Percentiles rank a stretch among this genome's conserved stretches.
Evolutionary conservation across 2,329 filamentous ascomycete species (phyloP).

Genomic region (Trichoderma polysporum): DNA sequence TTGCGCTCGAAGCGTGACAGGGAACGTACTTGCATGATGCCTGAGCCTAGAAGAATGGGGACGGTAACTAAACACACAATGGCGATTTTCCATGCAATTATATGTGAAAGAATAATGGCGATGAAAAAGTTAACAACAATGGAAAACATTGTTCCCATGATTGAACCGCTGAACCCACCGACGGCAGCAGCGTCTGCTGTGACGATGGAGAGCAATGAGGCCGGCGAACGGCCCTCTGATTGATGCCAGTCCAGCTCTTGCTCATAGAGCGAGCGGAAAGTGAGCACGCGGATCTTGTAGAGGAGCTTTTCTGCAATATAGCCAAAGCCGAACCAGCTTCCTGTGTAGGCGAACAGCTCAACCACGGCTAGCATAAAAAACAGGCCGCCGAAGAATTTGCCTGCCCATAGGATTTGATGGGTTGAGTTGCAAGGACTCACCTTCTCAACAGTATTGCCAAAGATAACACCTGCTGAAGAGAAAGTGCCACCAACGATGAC

Average conservation of each 20-base stretch:
- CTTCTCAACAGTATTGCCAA: slow-evolving; percentile 42
- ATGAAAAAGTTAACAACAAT: slow-evolving; percentile 67
- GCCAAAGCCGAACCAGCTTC: slow-evolving; percentile 53
- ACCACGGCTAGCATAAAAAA: slow-evolving; percentile 54
- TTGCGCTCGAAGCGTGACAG: slow-evolving; percentile 62
- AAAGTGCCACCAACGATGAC: slow-evolving; percentile 57
- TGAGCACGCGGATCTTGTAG: slow-evolving; percentile 61
- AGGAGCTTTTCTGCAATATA: slow-evolving; percentile 61
- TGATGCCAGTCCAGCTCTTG: slow-evolving; percentile 73
- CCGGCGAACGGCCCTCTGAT: slow-evolving; percentile 60
- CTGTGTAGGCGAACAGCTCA: slow-evolving; percentile 53
- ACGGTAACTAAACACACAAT: slow-evolving; percentile 69
- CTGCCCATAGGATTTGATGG: slow-evolving; percentile 37
- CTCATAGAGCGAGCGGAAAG: slow-evolving; percentile 63
- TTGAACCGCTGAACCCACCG: slow-evolving; percentile 67
- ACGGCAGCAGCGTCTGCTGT: slow-evolving; percentile 68
- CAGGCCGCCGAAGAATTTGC: slow-evolving; percentile 55
- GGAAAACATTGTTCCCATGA: slow-evolving; percentile 67
- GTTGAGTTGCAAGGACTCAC: slow-evolving; percentile 49
- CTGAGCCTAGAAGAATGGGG: slow-evolving; percentile 66
- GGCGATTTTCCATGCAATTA: slow-evolving; percentile 74
- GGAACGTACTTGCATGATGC: slow-evolving; percentile 66
- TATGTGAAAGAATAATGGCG: slow-evolving; percentile 66
- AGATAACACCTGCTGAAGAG: slow-evolving; percentile 54
- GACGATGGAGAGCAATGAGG: slow-evolving; percentile 63